Evolutionary conservation across 2,329 filamentous ascomycete genomes (phyloP).

Genomic region (Thelonectria rubi): DNA sequence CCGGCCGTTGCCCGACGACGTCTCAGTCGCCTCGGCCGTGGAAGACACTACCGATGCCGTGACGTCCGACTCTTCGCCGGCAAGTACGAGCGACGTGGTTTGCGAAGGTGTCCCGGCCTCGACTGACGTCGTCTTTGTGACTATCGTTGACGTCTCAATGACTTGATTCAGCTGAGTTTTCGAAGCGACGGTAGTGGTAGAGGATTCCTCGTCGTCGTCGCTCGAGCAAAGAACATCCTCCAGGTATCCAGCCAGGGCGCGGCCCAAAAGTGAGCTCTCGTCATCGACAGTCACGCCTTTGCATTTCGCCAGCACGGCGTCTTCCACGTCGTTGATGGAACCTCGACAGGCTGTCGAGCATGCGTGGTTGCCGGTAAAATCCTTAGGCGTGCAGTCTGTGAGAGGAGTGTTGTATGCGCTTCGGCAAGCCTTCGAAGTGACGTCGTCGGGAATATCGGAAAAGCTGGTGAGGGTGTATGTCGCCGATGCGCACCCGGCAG

Average conservation of each 20-base stretch:
- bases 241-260: constrained; percentile 49
- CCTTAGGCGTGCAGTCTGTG: constrained; percentile 47
- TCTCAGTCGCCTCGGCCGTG: constrained; percentile 8
- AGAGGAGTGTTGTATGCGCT: constrained; percentile 55
- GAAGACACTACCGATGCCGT: constrained; percentile 6
- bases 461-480: constrained; percentile 51
- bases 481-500: constrained; percentile 38
- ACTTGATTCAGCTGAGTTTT: constrained; percentile 29
- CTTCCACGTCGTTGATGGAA: constrained; percentile 42
- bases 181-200: constrained; percentile 23
- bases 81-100: constrained; percentile 18
- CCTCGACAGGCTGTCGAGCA: constrained; percentile 52
- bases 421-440: constrained; percentile 50
- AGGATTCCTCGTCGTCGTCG: constrained; percentile 21
- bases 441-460: constrained; percentile 50
- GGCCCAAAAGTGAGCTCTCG: constrained; percentile 48
- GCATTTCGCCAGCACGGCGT: constrained; percentile 44
- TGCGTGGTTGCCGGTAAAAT: constrained; percentile 48
- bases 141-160: constrained; percentile 23
- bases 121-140: constrained; percentile 6
- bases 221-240: constrained; percentile 48
- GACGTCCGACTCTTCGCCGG: constrained; percentile 1
- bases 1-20: constrained; percentile 8
- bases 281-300: constrained; percentile 34
- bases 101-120: background rate